A percentile compares a stretch with the other conserved stretches of the same genome.
Evolutionary conservation across 768 basidiomycete genomes (phyloP).

Genomic region (Leccinum broughii): DNA sequence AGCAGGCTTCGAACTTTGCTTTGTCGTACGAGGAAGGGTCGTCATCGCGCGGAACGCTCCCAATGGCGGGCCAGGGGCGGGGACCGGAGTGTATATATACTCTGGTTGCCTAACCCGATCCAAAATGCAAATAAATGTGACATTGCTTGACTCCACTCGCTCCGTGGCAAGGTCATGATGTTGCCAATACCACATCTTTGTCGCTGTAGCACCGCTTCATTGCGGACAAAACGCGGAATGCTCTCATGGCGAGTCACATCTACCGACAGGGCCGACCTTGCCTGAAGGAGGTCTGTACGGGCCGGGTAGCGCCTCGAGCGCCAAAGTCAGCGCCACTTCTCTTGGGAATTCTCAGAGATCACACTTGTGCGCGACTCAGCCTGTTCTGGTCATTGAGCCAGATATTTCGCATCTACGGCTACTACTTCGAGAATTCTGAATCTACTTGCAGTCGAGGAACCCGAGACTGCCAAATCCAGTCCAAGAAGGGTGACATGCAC

Average conservation of each 20-base stretch:
- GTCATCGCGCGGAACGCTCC: conserved; percentile 28
- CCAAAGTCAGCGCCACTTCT: not conserved
- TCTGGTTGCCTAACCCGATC: conserved; percentile 3
- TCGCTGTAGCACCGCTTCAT: not conserved
- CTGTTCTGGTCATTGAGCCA: not conserved
- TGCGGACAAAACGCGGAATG: not conserved
- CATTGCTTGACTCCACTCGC: not conserved
- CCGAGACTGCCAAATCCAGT: conserved; percentile 63
- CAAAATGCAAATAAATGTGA: conserved; percentile 7
- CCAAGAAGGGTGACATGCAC: conserved; percentile 65
- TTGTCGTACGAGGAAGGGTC: conserved; percentile 37
- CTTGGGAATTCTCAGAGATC: not conserved
- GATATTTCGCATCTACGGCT: not conserved
- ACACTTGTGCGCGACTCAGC: not conserved
- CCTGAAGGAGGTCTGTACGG: conserved; percentile 10
- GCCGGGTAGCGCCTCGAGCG: not conserved
- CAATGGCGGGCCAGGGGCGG: not conserved
- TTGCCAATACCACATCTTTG: not conserved
- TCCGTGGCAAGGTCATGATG: not conserved
- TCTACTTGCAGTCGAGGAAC: conserved; percentile 54
- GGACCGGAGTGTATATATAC: conserved; percentile 9
- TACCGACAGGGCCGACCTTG: conserved; percentile 7
- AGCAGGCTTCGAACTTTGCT: conserved; percentile 23
- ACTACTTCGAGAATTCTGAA: conserved; percentile 3
- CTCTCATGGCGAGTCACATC: not conserved